Evolutionary conservation across 1,139 yeast species (phyloP), one percentile per base, ranked within the genome.

Genomic region (Neolecta irregularis): DNA sequence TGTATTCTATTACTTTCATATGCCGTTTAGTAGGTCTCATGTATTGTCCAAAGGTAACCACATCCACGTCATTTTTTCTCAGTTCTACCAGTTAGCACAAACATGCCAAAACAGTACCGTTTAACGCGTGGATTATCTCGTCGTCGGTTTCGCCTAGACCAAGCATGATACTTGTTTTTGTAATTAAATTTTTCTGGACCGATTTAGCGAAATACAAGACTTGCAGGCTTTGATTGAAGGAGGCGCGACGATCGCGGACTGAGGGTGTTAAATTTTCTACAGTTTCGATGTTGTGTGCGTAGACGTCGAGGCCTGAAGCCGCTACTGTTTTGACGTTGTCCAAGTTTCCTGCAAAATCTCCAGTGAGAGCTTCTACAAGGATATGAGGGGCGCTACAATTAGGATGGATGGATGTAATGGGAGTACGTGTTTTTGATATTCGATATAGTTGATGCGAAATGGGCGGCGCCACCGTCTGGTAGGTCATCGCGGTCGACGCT

Each of bases 401-500:
- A 25, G 17, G 6, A 25, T n/a, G 8, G 7, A 5, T 4, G n/a
- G 17, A 8, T 7, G 7, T n/a, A 25, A 9, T 8, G 17, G 3
- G 9, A 25, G 15, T 8, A 25, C 55, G 85, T 85, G 44, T 67
- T 63, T 55, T 91, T 91, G 48, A 91, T 85, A 51, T 69, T 71
- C 46, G 58, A 60, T 11, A 91, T 95, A 0, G 99, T 88, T 50
- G 78, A 80, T 0, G 91, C 75, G 53, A 91, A 70, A 58, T 91
- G 99, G 42, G 69, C 64, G 2, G 95, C 74, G 33, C 99, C 99
- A 39, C 98, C 96, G 51, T 91, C 99, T 1, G 65, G 50, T 47
- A 88, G 64, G 56, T 91, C 99, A 56, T 91, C 99, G 59, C 99
- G 71, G 55, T 91, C 99, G 22, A 91, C 99, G 1, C 98, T 85